Evolutionary conservation across 2,329 filamentous ascomycete genomes (phyloP), one percentile per base, ranked within the genome.

Genomic region (Sporothrix pseudoabietina): DNA sequence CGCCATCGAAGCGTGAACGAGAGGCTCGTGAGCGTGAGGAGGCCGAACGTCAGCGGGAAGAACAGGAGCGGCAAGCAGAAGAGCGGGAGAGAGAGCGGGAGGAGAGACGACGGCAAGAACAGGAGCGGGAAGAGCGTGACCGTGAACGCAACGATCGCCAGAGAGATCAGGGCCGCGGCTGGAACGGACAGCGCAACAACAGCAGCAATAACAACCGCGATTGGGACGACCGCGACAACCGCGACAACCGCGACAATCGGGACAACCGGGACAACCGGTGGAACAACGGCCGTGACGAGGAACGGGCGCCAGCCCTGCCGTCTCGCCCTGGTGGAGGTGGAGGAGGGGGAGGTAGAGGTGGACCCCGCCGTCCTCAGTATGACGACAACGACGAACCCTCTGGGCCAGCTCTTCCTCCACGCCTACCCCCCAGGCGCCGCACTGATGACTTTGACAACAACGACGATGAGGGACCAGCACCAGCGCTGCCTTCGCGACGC

Each of bases 381-480:
- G 47, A 70, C 9, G 35, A 41, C 14, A 30, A 26, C 16, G 30
- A 55, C 14, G 57, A 66, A 4, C 9, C 39, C 0, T 12, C 54
- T 2, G 54, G 66, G 4, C 70, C 65, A 1, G 26, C 66, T 0
- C 68, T 69, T 0, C 57, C 66, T 4, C 72, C 75, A 3, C 75
- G 74, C 3, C 74, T 75, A 22, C 74, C 75, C 12, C 70, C 65
- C 19, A 87, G 87, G n/a, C 82, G 85, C 72, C 84, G 85, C 44
- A 57, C 26, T 10, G 10, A 47, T 59, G 30, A 61, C 14, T 16
- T 19, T 30, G 14, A 69, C n/a, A 52, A 35, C 49, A 74, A 77
- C 12, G 77, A 78, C 22, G 72, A 91, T 87, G 82, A 92, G 83
- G 73, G 92, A 88, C 76, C 91, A 85, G 22, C 89, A 85, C 78